A percentile compares a stretch with the other conserved stretches of the same genome.
Evolutionary conservation across 2,329 filamentous ascomycete genomes (phyloP).

Genomic region (Colletotrichum incanum): DNA sequence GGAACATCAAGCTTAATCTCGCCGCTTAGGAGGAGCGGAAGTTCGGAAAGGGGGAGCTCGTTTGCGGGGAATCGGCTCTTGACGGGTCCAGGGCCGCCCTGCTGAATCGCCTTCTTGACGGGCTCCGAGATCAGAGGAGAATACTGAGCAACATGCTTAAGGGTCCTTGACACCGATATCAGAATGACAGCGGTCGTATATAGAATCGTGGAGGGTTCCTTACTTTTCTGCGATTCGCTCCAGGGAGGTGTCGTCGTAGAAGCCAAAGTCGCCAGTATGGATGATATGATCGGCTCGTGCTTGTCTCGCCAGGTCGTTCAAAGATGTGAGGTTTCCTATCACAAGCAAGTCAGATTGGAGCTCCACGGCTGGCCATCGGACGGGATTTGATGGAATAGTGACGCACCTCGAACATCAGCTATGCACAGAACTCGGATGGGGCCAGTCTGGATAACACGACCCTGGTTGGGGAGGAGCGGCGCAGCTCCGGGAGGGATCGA

Average conservation of each 20-base stretch:
- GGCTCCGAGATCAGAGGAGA: slow-evolving; percentile 91
- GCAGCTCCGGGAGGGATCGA: slow-evolving; percentile 72
- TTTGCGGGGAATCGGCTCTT: slow-evolving; percentile 87
- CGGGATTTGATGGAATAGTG: slow-evolving; percentile 29
- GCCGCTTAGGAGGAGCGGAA: slow-evolving; percentile 89
- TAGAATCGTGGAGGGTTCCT: slow-evolving; percentile 55
- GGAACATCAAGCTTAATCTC: slow-evolving; percentile 94
- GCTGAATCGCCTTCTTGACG: slow-evolving; percentile 77
- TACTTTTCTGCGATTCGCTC: slow-evolving; percentile 99
- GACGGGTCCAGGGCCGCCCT: slow-evolving; percentile 81
- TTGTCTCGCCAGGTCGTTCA: slow-evolving; percentile 96
- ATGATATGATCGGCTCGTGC: slow-evolving; percentile 98
- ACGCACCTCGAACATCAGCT: slow-evolving; percentile 79
- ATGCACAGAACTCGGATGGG: slow-evolving; percentile 79
- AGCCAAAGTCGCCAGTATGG: slow-evolving; percentile 98
- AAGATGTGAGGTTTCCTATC: slow-evolving; percentile 90
- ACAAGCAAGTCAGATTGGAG: slow-evolving; percentile 9
- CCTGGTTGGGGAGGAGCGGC: slow-evolving; percentile 78
- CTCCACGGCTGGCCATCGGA: slow-evolving; percentile 4
- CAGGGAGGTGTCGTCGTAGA: slow-evolving; percentile 96
- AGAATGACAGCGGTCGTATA: slow-evolving; percentile 38
- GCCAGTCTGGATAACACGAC: slow-evolving; percentile 76
- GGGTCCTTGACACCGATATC: slow-evolving; percentile 73
- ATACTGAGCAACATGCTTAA: slow-evolving; percentile 99
- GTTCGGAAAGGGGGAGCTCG: slow-evolving; percentile 92